Evolutionary conservation across 2,329 filamentous ascomycete genomes (phyloP).

Genomic region (Simplicillium sp.): DNA sequence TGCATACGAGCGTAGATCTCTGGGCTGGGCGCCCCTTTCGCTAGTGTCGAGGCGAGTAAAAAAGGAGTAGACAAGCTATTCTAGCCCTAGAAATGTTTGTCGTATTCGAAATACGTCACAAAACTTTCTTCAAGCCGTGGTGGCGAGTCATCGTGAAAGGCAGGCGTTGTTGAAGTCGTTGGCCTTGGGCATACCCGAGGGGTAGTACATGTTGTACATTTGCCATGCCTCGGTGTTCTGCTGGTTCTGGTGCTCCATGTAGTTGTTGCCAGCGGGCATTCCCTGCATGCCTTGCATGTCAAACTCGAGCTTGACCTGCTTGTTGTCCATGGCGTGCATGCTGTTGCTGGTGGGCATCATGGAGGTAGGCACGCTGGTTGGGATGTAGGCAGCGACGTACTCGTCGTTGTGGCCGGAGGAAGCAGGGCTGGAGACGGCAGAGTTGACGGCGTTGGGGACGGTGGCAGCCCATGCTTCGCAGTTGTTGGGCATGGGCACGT

Average conservation of each 20-base stretch:
- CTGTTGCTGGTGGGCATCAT: slow-evolving; percentile 26
- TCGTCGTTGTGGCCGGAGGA: slow-evolving; percentile 38
- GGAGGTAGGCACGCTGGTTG: slow-evolving; percentile 35
- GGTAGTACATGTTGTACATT: slow-evolving; percentile 7
- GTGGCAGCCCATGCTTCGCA: slow-evolving; percentile 36
- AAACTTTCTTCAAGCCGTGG: too few relatives aligned
- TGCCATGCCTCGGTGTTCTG: background rate
- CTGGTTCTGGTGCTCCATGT: slow-evolving; percentile 11
- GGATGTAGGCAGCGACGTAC: slow-evolving; percentile 35
- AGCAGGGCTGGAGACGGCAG: slow-evolving; percentile 41
- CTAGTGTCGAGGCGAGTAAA: too few relatives aligned
- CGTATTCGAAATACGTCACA: too few relatives aligned
- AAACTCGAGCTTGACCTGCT: slow-evolving; percentile 16
- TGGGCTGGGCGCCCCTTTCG: too few relatives aligned
- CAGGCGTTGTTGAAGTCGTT: background rate
- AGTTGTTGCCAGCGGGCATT: slow-evolving; percentile 7
- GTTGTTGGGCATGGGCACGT: slow-evolving; percentile 29
- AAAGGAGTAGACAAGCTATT: too few relatives aligned
- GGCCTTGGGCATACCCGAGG: background rate
- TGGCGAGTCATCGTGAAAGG: too few relatives aligned
- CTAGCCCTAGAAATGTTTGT: too few relatives aligned
- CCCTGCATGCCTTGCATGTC: slow-evolving; percentile 2
- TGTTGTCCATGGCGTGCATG: slow-evolving; percentile 17
- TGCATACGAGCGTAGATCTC: too few relatives aligned
- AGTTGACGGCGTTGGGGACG: slow-evolving; percentile 33